Base-by-base conservation (phyloP, 2,329 filamentous ascomycete genomes). In the Fusarium sp. region DNA sequence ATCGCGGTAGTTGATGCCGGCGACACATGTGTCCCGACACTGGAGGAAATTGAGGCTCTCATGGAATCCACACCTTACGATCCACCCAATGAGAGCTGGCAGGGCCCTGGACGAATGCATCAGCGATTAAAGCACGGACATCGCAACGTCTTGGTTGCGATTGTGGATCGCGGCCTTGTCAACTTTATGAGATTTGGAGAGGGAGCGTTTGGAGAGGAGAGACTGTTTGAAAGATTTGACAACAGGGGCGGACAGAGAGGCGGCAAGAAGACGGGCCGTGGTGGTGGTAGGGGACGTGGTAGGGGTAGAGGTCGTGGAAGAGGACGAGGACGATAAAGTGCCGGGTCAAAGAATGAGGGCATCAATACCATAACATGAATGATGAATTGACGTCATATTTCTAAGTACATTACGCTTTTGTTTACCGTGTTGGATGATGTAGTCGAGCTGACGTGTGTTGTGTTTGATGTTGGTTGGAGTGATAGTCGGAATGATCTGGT, bases 161-260 rank as follows among this genome's bases (percentile, higher is more conserved):
- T 98, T 4, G 94, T 98, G 34, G 96, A 98, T 78, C 88, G 94
- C 68, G 96, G 96, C 0, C 86, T 98, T 24, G 91, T 95, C 47
- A 98, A 95, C 79, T 98, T 95, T 78, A 84, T 98, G 75, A 85
- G 92, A 25, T 86, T 98, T 63, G 89, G 88, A 2, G 94, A 98
- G 82, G 90, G 90, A 14, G 91, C 90, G 1, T 98, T 98, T 80
- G 91, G 86, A 1, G 87, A 89, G 68, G 94, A 97, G 79, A 89
- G 82, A 78, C 76, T 97, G 40, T 94, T 89, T 75, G 88, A 90
- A 76, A 82, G 88, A 54, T 86, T 86, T 70, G 84, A 77, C 71
- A 83, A 75, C 66, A 81, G 77, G 56, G 76, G 79, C 46, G 79
- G 81, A 11, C 79, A 78, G 34, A 80, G 82, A 47, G 79, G 80